phyloP scores from a whole-genome alignment of 1,284 basidiomycete genomes.

The Schizopora paradoxa region DNA sequence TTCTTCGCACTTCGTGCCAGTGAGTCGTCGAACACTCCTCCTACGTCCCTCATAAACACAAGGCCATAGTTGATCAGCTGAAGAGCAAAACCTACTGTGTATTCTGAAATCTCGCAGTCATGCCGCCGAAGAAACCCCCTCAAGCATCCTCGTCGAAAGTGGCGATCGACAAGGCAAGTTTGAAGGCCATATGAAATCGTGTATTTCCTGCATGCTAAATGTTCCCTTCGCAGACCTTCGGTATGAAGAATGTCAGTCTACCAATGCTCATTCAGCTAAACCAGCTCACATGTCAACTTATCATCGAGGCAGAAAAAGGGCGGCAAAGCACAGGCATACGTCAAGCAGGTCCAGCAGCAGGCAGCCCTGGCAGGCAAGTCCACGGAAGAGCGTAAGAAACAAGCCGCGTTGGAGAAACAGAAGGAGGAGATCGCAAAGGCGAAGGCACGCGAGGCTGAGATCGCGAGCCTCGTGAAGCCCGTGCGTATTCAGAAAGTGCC shows the following conservation, averaged over 20 bases:
- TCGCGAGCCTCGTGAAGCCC: conserved; percentile 75
- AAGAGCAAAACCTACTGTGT: too few species aligned
- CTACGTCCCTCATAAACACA: too few species aligned
- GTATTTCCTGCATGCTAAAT: conserved; percentile 20
- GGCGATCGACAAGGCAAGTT: conserved; percentile 69
- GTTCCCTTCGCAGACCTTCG: conserved; percentile 67
- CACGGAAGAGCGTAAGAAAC: conserved; percentile 76
- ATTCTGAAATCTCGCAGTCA: conserved; percentile 24
- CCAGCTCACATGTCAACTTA: conserved; percentile 11
- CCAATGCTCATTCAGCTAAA: conserved; percentile 4
- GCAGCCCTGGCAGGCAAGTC: conserved; percentile 70
- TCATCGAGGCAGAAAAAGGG: conserved; percentile 73
- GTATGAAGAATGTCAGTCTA: conserved; percentile 80
- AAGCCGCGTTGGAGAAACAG: conserved; percentile 72
- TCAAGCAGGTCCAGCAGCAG: conserved; percentile 77
- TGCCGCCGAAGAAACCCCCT: conserved; percentile 72
- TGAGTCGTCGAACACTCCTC: too few species aligned
- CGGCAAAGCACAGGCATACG: conserved; percentile 87
- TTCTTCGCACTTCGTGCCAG: too few species aligned
- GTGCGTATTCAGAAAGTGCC: conserved; percentile 85
- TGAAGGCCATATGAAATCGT: conserved; percentile 15
- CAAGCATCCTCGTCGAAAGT: conserved; percentile 52
- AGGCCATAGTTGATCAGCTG: too few species aligned
- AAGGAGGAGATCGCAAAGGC: conserved; percentile 81
- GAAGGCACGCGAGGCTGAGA: conserved; percentile 83